Evolutionary conservation across 129 eudicot genomes (phyloP).

Genomic region (Flaveria trinervia): DNA sequence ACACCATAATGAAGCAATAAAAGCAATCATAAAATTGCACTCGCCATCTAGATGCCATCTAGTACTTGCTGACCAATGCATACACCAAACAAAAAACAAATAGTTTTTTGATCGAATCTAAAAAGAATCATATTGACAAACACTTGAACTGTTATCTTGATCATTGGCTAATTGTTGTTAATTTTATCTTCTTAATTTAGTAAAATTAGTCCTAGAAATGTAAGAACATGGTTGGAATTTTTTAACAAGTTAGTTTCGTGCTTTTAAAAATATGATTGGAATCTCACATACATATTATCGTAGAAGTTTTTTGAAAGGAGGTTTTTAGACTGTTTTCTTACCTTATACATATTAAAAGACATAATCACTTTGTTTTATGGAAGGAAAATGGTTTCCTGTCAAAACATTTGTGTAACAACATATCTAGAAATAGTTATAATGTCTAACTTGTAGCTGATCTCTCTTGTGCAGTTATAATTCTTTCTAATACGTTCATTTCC

Average conservation of each 20-base stretch:
- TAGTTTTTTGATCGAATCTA: background rate
- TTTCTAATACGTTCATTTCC: slow-evolving; percentile 4
- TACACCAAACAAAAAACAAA: background rate
- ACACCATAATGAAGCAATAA: slow-evolving; percentile 18
- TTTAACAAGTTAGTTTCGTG: background rate
- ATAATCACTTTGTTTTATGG: background rate
- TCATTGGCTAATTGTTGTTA: slow-evolving; percentile 1
- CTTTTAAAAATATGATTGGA: background rate
- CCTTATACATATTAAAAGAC: slow-evolving; percentile 2
- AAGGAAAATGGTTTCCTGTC: background rate
- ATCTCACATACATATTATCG: slow-evolving; percentile 2
- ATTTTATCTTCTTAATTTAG: background rate
- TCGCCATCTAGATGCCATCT: slow-evolving; percentile 3
- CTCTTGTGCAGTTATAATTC: slow-evolving; percentile 8
- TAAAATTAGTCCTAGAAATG: background rate
- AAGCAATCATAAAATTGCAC: slow-evolving; percentile 6
- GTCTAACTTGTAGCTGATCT: slow-evolving; percentile 4
- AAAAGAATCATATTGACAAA: background rate
- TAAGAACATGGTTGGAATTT: background rate
- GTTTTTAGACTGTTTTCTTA: slow-evolving; percentile 9
- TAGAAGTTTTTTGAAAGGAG: background rate
- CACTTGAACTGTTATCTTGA: slow-evolving; percentile 1
- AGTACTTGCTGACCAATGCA: slow-evolving; percentile 11
- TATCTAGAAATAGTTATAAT: slow-evolving; percentile 7
- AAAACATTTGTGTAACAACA: slow-evolving; percentile 8